Percentiles rank a stretch among this genome's conserved stretches.
Conservation (phyloP, 306 rosid genomes). For the Prunus dulcis region DNA sequence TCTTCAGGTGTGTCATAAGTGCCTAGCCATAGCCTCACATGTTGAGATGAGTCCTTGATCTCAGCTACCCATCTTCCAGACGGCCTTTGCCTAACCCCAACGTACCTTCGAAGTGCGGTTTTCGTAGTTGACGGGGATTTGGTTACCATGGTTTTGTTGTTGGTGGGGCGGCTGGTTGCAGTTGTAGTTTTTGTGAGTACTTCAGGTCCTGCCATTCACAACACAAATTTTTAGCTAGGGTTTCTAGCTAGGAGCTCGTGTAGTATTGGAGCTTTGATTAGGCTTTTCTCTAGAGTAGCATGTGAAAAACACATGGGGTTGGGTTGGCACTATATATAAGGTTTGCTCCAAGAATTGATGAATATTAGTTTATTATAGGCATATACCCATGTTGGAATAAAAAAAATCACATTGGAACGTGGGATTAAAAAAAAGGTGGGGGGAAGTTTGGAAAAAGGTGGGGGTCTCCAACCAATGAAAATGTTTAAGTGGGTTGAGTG, state of each 20-base stretch:
- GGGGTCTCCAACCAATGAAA: too few species aligned
- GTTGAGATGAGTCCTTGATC: conserved; percentile 89
- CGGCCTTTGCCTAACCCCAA: conserved; percentile 88
- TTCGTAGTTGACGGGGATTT: conserved; percentile 27
- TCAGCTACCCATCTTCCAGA: conserved; percentile 97
- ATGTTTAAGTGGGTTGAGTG: too few species aligned
- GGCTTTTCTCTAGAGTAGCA: not conserved
- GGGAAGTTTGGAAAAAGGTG: too few species aligned
- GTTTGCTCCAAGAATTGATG: conserved; percentile 27
- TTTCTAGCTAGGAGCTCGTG: not conserved
- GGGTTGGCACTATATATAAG: conserved; percentile 32
- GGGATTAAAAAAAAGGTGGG: too few species aligned
- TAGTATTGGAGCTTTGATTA: not conserved
- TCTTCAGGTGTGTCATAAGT: conserved; percentile 91
- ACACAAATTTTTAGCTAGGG: conserved; percentile 1
- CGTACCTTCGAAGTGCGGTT: conserved; percentile 42
- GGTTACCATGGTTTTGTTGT: conserved; percentile 10
- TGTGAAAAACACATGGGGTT: conserved; percentile 3
- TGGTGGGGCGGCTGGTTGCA: conserved; percentile 9
- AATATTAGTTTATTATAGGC: conserved; percentile 15
- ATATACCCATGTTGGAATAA: conserved; percentile 42
- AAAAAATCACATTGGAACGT: too few species aligned
- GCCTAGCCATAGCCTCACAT: conserved; percentile 83
- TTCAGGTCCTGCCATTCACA: conserved; percentile 56
- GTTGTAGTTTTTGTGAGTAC: conserved; percentile 35